Base-by-base conservation (phyloP, 2,329 filamentous ascomycete genomes). In the Pseudocercospora fuligena region DNA sequence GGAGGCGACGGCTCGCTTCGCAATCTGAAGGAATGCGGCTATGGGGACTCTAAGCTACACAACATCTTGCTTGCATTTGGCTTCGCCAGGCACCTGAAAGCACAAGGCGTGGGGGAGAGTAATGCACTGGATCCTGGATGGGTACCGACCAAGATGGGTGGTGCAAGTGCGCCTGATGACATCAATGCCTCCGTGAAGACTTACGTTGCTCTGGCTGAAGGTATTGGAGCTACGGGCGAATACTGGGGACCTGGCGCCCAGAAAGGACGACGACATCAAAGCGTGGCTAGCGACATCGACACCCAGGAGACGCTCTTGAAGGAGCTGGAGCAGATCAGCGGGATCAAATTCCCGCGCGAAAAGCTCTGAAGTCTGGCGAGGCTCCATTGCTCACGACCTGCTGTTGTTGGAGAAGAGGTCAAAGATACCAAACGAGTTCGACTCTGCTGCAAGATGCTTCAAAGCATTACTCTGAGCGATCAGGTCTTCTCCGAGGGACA, bases 121-220 rank as follows among this genome's bases (percentile, higher is more conserved):
- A 65, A 65, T 33, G 63, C 33, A 1, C 27, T 65, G 36, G 63
- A 65, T 51, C 63, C 63, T 6, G 63, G 63, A 6, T 65, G 63
- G 63, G 63, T 65, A 11, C 63, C 63, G n/a, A 65, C 63, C 33
- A 65, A 65, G 19, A 61, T 65, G 63, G 63, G 63, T 3, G 63
- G 63, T 19, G 40, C 46, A 5, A 29, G 36, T n/a, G 63, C 63
- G 5, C 36, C 63, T 11, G 63, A 61, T 43, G 51, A 60, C 11
- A 65, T 65, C 31, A 60, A 65, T 36, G 58, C 59, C 49, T 61
- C 57, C 11, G 58, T 65, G n/a, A 33, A 61, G 58, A 65, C 63
- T 3, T 65, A 65, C 33, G 58, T 65, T 31, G 63, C 63, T 49
- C 36, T 65, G 36, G 63, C 63, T 12, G 63, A 65, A 49, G 63